Evolutionary conservation across 495 filamentous ascomycete species (phyloP).

Genomic region (Baudoinia panamericana): DNA sequence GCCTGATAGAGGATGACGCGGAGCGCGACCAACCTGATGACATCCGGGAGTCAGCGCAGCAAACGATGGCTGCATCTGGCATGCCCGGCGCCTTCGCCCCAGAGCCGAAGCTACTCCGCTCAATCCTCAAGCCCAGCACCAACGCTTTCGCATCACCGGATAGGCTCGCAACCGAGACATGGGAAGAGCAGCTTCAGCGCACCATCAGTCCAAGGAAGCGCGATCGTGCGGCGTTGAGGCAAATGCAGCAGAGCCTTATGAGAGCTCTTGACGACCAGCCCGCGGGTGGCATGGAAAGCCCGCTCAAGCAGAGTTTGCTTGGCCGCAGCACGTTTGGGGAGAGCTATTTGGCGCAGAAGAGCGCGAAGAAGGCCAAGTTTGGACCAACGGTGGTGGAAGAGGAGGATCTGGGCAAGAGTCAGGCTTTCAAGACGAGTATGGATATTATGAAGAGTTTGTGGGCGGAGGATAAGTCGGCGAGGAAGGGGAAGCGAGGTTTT

Average conservation of each 20-base stretch:
- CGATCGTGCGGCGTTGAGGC: conserved; percentile 54
- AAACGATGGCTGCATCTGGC: not conserved
- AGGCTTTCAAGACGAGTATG: conserved; percentile 62
- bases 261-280: conserved; percentile 27
- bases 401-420: conserved; percentile 15
- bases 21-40: conserved; percentile 26
- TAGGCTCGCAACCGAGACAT: conserved; percentile 43
- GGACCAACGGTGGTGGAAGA: conserved; percentile 28
- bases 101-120: conserved; percentile 44
- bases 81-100: conserved; percentile 59
- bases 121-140: conserved; percentile 33
- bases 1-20: conserved; percentile 77
- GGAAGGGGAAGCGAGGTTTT: conserved; percentile 45
- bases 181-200: conserved; percentile 80
- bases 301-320: conserved; percentile 13
- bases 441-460: conserved; percentile 89
- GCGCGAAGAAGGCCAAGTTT: conserved; percentile 26
- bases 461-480: conserved; percentile 42
- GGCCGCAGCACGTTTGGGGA: not conserved
- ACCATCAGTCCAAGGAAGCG: conserved; percentile 85
- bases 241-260: conserved; percentile 45
- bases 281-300: conserved; percentile 3
- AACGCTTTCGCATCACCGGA: conserved; percentile 22
- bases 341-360: conserved; percentile 22
- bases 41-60: conserved; percentile 49